Evolutionary conservation across 164 flowering plant genomes (phyloP).

Genomic region (Brasenia schreberi): DNA sequence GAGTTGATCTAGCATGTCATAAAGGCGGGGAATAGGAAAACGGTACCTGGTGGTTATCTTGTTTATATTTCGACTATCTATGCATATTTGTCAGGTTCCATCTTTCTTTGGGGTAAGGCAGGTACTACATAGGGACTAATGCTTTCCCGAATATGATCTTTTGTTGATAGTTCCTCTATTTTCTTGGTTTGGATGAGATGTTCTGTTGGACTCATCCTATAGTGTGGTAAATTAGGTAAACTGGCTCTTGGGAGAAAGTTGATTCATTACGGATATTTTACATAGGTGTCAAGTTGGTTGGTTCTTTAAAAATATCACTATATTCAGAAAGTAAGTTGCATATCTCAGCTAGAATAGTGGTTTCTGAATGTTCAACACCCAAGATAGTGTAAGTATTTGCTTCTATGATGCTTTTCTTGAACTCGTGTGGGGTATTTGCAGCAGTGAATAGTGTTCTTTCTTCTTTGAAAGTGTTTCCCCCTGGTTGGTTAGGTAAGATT

Average conservation of each 20-base stretch:
- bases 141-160: not conserved
- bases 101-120: not conserved
- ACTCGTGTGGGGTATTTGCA: no score
- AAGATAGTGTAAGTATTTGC: no score
- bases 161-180: no score
- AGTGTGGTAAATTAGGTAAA: not conserved
- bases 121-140: not conserved
- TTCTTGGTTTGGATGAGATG: not conserved
- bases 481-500: no score
- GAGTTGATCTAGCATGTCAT: constrained; percentile 1
- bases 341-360: no score
- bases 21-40: not conserved
- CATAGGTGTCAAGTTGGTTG: not conserved
- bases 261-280: not conserved
- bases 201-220: not conserved
- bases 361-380: no score
- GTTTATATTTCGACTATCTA: not conserved
- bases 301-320: no score
- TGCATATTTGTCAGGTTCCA: not conserved
- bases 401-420: no score
- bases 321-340: no score
- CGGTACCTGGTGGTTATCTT: not conserved
- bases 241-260: no score
- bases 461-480: no score
- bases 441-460: no score